Evolutionary conservation across 2,329 filamentous ascomycete genomes (phyloP), one percentile per base, ranked within the genome.

Genomic region (Claviceps africana): DNA sequence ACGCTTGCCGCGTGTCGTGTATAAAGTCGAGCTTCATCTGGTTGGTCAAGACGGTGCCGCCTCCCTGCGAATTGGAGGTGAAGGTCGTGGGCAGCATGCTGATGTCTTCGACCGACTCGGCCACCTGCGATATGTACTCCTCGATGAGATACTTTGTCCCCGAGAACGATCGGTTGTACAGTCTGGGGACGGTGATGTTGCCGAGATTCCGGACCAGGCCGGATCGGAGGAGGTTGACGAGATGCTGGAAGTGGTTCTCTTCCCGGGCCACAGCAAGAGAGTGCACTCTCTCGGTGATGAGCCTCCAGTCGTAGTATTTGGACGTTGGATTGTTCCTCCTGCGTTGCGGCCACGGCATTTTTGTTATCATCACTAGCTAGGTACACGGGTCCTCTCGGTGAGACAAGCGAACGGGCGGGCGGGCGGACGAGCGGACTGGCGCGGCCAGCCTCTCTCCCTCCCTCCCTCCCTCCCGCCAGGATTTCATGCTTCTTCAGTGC

Each of bases 101-200:
- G 39, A 96, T 83, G 61, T 90, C 83, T 55, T 86, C 79, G 51
- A 95, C 81, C 1, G 87, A 85, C 54, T 85, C 79, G n/a, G 85
- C 85, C 37, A 95, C 83, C 62, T 91, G 83, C 1, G 83, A 82
- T 56, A 95, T 83, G 63, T 96, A 96, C 66, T 94, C 86, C 63
- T 95, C 89, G 56, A 96, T 94, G 47, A 95, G 71, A 51, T 86
- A 79, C 65, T 96, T 96, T 1, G 90, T 95, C 17, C 90, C 90
- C 1, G 86, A 85, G 63, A 93, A 93, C 13, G 88, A 85, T 53
- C 84, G 79, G 60, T 90, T 90, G 70, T 89, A 96, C 1, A 96
- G 73, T 56, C 82, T 82, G 2, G 87, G 81, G 1, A 84, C 79
- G 1, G 87, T 88, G 59, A 96, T 94, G 64, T 95, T 94, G 53